Evolutionary conservation across 768 basidiomycete species (phyloP), one percentile per base, ranked within the genome.

Genomic region (Leucosporidium yakuticum): DNA sequence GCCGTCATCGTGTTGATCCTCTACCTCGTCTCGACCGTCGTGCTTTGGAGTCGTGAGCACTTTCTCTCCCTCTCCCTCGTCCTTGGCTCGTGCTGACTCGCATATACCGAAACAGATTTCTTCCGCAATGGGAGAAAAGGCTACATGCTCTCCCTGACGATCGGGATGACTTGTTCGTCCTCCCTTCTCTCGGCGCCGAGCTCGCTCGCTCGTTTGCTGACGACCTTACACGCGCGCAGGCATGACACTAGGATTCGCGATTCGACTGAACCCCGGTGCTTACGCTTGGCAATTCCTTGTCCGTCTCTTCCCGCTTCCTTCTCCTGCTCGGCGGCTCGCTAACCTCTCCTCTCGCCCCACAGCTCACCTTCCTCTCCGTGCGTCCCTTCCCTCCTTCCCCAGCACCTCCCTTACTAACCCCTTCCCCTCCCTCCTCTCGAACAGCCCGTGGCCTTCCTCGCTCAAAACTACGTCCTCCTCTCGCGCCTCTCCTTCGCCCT

Each of bases 101-200:
- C 39, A 12, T 9, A 2, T 2, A 44, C 14, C 14, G 14, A 2
- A 17, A 9, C 50, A 51, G 50, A 51, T 21, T 51, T 51, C 50
- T 54, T 12, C 23, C 21, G 62, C 11, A 54, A 29, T 27, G 62
- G 62, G 1, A 11, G 27, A 15, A 50, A 62, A 7, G 14, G 31
- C 21, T 62, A 62, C 62, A 54, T 62, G 62, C 36, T 62, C 5
- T 51, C 34, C 36, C 25, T 62, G 34, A 53, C 53, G 6, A 62
- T 62, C 25, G 51, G 51, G 1, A 62, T 62, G 62, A 62, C 50
- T n/a, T 25, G 62, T 53, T 14, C 3, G 57, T 27, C 15, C n/a
- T n/a, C 7, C n/a, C 17, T 23, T 51, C 23, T 3, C 21, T 27
- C 25, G 50, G 25, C 25, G 50, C 50, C n/a, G n/a, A n/a, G n/a